Evolutionary conservation across 2,329 filamentous ascomycete genomes (phyloP).

Genomic region (Neoascochyta sp.): DNA sequence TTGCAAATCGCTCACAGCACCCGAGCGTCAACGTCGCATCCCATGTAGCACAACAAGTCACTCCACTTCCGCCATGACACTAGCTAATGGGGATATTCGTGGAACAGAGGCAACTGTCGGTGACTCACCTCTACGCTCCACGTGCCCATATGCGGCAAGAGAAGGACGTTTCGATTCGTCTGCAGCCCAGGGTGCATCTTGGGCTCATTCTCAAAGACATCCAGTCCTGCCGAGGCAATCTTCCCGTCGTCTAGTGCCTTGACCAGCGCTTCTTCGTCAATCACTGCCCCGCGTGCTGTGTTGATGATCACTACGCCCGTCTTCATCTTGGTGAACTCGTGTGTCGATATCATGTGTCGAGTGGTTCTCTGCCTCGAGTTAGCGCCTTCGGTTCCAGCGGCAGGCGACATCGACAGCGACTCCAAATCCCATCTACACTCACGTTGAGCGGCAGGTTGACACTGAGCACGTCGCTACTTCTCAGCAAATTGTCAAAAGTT

Average conservation of each 20-base stretch:
- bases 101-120: no score
- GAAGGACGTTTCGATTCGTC: slow-evolving; percentile 67
- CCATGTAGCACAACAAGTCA: no score
- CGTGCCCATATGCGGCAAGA: slow-evolving; percentile 84
- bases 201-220: slow-evolving; percentile 82
- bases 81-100: no score
- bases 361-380: no score
- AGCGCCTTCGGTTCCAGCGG: slow-evolving; percentile 50
- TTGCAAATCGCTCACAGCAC: no score
- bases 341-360: slow-evolving; percentile 67
- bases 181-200: no score
- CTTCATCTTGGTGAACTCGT: slow-evolving; percentile 75
- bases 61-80: no score
- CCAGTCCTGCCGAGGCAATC: slow-evolving; percentile 68
- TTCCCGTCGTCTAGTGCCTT: slow-evolving; percentile 66
- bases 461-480: slow-evolving; percentile 70
- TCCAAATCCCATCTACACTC: no score
- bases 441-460: slow-evolving; percentile 80
- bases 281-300: slow-evolving; percentile 76
- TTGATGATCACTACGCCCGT: slow-evolving; percentile 73
- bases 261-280: slow-evolving; percentile 77
- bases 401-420: background rate
- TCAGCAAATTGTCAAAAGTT: slow-evolving; percentile 70
- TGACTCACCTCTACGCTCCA: slow-evolving; percentile 62
- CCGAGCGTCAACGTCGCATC: no score